Percentiles rank a stretch among this genome's conserved stretches.
Conservation (phyloP, 2,329 filamentous ascomycete genomes). For the Tolypocladium amazonense region DNA sequence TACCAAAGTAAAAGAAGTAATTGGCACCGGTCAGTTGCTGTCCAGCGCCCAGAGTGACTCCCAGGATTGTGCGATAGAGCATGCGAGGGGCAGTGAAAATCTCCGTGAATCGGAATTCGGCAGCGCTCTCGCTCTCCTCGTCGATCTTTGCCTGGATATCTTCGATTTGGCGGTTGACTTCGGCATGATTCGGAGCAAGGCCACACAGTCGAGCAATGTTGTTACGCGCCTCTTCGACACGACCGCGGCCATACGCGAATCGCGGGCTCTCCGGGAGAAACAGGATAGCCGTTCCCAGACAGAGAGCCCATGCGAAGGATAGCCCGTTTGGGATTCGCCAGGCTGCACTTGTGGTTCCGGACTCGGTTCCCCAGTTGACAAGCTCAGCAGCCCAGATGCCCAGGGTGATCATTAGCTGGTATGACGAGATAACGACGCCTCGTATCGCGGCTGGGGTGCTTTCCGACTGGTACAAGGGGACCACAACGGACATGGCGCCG, state of each 20-base stretch:
- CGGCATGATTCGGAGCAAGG: constrained; percentile 23
- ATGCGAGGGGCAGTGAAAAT: constrained; percentile 60
- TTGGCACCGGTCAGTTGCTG: constrained; percentile 61
- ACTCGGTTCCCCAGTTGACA: constrained; percentile 51
- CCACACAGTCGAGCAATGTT: constrained; percentile 37
- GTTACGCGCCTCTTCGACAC: constrained; percentile 33
- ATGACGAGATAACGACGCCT: constrained; percentile 51
- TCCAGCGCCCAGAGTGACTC: constrained; percentile 51
- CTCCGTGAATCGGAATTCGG: constrained; percentile 41
- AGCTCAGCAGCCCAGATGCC: constrained; percentile 51
- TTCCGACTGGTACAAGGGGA: constrained; percentile 61
- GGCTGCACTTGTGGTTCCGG: constrained; percentile 31
- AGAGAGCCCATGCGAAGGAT: constrained; percentile 43
- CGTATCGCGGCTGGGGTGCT: constrained; percentile 54
- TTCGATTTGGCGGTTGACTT: constrained; percentile 35
- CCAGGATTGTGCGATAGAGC: constrained; percentile 51
- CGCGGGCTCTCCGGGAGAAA: constrained; percentile 45
- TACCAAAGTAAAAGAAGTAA: constrained; percentile 59
- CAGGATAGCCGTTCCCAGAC: constrained; percentile 38
- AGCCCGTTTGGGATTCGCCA: constrained; percentile 54
- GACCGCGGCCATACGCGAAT: constrained; percentile 36
- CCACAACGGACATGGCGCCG: constrained; percentile 51
- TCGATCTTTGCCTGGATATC: constrained; percentile 42
- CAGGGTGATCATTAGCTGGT: constrained; percentile 60
- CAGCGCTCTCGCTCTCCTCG: constrained; percentile 32